A percentile compares a stretch with the other conserved stretches of the same genome.
Evolutionary conservation across 768 basidiomycete genomes (phyloP).

Genomic region (Boletellus ananiceps): DNA sequence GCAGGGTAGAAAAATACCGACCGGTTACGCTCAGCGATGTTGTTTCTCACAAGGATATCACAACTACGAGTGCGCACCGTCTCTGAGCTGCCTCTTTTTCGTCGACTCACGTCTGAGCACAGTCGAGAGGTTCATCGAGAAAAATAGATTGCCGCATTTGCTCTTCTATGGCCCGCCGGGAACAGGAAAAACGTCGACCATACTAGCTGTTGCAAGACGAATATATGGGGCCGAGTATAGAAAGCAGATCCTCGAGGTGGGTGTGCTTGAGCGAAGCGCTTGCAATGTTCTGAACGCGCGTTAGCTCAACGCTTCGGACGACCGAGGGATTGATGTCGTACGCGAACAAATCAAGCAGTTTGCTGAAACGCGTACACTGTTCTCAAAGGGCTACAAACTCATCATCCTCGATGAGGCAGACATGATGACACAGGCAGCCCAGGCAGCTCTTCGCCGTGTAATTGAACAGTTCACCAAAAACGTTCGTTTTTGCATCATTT

Average conservation of each 20-base stretch:
- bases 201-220: slow-evolving; percentile 89
- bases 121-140: slow-evolving; percentile 98
- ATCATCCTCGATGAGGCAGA: slow-evolving; percentile 99
- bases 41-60: slow-evolving; percentile 96
- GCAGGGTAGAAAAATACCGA: slow-evolving; percentile 96
- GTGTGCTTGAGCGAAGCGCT: slow-evolving; percentile 8
- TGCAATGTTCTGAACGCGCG: slow-evolving; percentile 1
- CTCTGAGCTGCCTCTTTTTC: not conserved
- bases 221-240: slow-evolving; percentile 85
- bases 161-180: slow-evolving; percentile 98
- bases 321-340: slow-evolving; percentile 97
- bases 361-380: slow-evolving; percentile 89
- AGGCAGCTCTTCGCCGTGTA: slow-evolving; percentile 92
- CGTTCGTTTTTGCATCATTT: slow-evolving; percentile 98
- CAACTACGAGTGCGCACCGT: slow-evolving; percentile 68
- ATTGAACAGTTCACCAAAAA: slow-evolving; percentile 99
- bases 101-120: slow-evolving; percentile 8
- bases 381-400: slow-evolving; percentile 92
- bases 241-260: slow-evolving; percentile 92
- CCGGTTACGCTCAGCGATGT: slow-evolving; percentile 90
- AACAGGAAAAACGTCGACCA: slow-evolving; percentile 97
- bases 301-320: slow-evolving; percentile 96
- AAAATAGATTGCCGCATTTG: slow-evolving; percentile 89
- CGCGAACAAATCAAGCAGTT: slow-evolving; percentile 99
- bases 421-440: slow-evolving; percentile 99